Evolutionary conservation across 2,329 filamentous ascomycete species (phyloP).

Genomic region (Basipetospora chlamydospora): DNA sequence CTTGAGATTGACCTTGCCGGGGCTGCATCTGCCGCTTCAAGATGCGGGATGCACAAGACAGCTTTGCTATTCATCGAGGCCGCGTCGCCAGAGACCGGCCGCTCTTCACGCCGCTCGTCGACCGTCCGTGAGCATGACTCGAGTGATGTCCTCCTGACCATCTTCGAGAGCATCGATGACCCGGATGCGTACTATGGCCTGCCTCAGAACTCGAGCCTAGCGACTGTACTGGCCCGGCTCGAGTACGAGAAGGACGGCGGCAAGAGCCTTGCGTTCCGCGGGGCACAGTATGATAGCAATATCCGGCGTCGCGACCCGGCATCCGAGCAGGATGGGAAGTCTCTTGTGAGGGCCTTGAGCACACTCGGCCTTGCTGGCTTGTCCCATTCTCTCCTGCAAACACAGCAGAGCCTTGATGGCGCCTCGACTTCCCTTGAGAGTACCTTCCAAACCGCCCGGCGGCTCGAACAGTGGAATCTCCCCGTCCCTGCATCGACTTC

Average conservation of each 20-base stretch:
- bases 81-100: constrained; percentile 30
- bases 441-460: constrained; percentile 66
- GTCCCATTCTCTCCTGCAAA: constrained; percentile 63
- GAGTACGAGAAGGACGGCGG: constrained; percentile 81
- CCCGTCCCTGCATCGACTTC: constrained; percentile 50
- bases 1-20: constrained; percentile 64
- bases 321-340: constrained; percentile 46
- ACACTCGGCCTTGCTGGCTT: constrained; percentile 73
- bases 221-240: constrained; percentile 64
- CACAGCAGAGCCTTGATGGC: constrained; percentile 44
- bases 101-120: constrained; percentile 54
- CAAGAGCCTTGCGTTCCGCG: constrained; percentile 80
- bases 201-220: constrained; percentile 60
- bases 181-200: constrained; percentile 93
- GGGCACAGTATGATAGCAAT: constrained; percentile 79
- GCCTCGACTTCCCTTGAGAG: constrained; percentile 49
- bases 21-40: constrained; percentile 56
- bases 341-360: constrained; percentile 63
- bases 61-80: constrained; percentile 72
- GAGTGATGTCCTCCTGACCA: constrained; percentile 56
- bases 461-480: constrained; percentile 84
- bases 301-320: constrained; percentile 46
- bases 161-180: constrained; percentile 89
- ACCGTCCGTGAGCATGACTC: constrained; percentile 36
- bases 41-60: constrained; percentile 75